A percentile compares a stretch with the other conserved stretches of the same genome.
phyloP scores from a whole-genome alignment of 1,139 yeast species.

The Geotrichum cucujoidarum region DNA sequence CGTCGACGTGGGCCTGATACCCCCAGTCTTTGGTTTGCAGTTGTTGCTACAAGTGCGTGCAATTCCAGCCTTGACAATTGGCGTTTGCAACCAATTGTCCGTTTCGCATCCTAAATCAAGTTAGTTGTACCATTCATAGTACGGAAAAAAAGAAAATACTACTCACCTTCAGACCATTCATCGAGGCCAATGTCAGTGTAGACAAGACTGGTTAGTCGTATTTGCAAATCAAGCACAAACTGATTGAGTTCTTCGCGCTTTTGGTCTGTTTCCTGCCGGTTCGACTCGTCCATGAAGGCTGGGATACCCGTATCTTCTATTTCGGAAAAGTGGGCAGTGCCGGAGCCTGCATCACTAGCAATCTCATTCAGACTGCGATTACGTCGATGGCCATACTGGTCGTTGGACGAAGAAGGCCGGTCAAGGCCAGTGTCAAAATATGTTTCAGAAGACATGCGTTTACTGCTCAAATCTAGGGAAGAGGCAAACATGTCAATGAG shows the following conservation, averaged over 20 bases:
- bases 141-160: neutral
- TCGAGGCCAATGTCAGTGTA: conserved; percentile 32
- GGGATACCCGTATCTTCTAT: conserved; percentile 10
- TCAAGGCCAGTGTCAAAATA: conserved; percentile 8
- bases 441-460: conserved; percentile 15
- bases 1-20: conserved; percentile 1
- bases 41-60: conserved; percentile 1
- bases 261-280: conserved; percentile 9
- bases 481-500: conserved; percentile 29
- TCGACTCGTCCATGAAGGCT: conserved; percentile 12
- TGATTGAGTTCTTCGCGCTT: conserved; percentile 27
- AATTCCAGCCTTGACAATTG: conserved; percentile 24
- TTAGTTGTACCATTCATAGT: neutral
- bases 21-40: neutral
- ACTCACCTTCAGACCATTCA: conserved; percentile 31
- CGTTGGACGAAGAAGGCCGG: conserved; percentile 2
- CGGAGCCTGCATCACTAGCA: neutral
- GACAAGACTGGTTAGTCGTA: conserved; percentile 31
- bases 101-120: conserved; percentile 31
- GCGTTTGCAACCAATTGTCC: conserved; percentile 31
- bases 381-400: conserved; percentile 24
- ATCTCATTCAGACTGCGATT: conserved; percentile 29
- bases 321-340: conserved; percentile 9
- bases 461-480: conserved; percentile 17
- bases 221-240: conserved; percentile 29